Base-by-base conservation (phyloP, 2,329 filamentous ascomycete genomes). In the Ophiosphaerella herpotricha region DNA sequence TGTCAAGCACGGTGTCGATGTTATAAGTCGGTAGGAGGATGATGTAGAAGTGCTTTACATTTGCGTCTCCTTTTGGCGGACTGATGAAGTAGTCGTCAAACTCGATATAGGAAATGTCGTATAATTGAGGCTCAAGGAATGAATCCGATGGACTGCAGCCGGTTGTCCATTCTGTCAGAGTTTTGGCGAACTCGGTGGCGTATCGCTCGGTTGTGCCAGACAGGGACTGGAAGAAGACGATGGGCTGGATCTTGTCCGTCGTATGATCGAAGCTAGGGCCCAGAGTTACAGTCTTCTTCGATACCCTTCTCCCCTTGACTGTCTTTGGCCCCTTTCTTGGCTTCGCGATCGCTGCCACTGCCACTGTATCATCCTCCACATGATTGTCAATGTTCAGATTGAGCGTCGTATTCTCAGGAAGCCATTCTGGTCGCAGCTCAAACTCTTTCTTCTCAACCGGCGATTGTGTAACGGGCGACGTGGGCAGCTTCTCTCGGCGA, bases 11-110 rank as follows among this genome's bases (percentile, higher is more conserved):
- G 7, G 90, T 93, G 66, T 97, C 93, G 65, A 97, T 96, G 67
- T 97, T 95, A 78, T 97, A 97, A 56, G 89, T 92, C 0, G 93
- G 94, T 4, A 97, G 74, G 33, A 97, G 76, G 46, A 97, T 80
- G 34, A 95, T 79, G 74, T 97, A 99, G 62, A 97, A 86, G 61
- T 87, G 84, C 54, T 86, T 84, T 2, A 81, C 76, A 18, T 79
- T 72, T 1, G 77, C 70, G 23, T 76, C 70, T 5, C 77, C 67
- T 68, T 89, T 89, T 0, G 92, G 91, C 1, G 86, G 83, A 2
- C 81, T 83, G 50, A 96, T 85, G 68, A 97, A 97, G 74, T 88
- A 96, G 67, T 97, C 91, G 64, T 99, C 93, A 63, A 93, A 90
- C 63, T 97, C 93, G 45, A 95, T 82, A 54, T 96, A 87, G 2